These are phyloP conservation scores for Miamiensis avidus DNA, from an alignment of 169 alveolate genomes.

Conservation along the genomic window DNA sequence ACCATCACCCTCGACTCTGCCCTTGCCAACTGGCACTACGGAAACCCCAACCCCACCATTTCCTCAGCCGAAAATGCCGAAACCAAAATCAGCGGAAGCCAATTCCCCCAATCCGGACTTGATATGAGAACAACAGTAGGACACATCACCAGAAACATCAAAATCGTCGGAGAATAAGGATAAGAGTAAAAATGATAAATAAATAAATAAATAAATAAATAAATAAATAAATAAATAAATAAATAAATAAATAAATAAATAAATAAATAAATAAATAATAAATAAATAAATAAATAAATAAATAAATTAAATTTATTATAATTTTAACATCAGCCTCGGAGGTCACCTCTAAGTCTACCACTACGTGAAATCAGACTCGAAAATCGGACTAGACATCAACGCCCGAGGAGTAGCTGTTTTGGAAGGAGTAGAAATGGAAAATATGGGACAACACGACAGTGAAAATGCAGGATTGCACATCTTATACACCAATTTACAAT, in stretches of 20 bases:
- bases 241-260: too few species aligned
- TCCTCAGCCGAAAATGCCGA: neutral
- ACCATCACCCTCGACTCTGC: neutral
- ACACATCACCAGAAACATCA: neutral
- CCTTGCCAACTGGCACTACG: neutral
- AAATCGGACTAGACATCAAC: neutral
- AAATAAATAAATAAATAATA: too few species aligned
- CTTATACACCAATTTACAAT: neutral
- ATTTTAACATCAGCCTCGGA: too few species aligned
- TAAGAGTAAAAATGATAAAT: too few species aligned
- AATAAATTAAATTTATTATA: too few species aligned
- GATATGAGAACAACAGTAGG: neutral
- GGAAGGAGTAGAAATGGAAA: conserved; percentile 45
- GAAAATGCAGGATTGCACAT: conserved; percentile 1
- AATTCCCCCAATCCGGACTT: neutral
- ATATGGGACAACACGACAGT: conserved; percentile 9
- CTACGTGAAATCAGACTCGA: neutral
- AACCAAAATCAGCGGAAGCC: neutral
- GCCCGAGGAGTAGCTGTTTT: conserved; percentile 32
- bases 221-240: too few species aligned
- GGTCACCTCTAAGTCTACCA: neutral
- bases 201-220: too few species aligned
- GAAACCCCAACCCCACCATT: neutral
- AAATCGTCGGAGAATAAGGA: neutral
- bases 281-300: too few species aligned